Conservation (phyloP, 202 grass and related monocot species). For the Setaria viridis region DNA sequence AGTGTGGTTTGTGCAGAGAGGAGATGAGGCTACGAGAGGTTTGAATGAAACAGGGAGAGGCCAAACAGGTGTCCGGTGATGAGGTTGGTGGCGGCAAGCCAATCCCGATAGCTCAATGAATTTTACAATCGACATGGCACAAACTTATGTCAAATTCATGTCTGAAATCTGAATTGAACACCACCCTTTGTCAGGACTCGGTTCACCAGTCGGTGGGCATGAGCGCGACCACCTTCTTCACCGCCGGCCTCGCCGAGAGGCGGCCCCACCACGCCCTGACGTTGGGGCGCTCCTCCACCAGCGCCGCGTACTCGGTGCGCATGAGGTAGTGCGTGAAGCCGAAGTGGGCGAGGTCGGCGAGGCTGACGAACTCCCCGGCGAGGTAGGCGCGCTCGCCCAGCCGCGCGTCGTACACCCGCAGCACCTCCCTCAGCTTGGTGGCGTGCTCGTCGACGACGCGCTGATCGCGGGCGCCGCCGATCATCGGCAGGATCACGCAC, state of each 20-base stretch:
- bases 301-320: conserved; percentile 23
- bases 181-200: too few species aligned
- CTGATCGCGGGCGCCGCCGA: conserved; percentile 60
- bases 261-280: conserved; percentile 68
- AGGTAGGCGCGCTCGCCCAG: conserved; percentile 44
- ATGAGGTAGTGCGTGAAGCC: conserved; percentile 45
- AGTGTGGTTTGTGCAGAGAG: neutral
- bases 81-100: neutral
- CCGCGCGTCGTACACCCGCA: conserved; percentile 60
- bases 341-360: conserved; percentile 74
- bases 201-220: neutral
- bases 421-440: conserved; percentile 47
- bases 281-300: conserved; percentile 47
- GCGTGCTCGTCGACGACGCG: conserved; percentile 47
- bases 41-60: conserved; percentile 29
- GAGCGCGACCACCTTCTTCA: conserved; percentile 46
- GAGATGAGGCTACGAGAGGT: neutral
- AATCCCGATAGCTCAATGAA: neutral
- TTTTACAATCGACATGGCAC: neutral
- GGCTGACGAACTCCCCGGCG: conserved; percentile 54
- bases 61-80: conserved; percentile 53
- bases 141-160: neutral
- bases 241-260: conserved; percentile 46
- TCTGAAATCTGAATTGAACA: neutral
- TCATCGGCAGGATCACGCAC: conserved; percentile 44